These are phyloP conservation scores for Rutidosis leptorrhynchoides DNA, from an alignment of 129 eudicot genomes.

Conservation along the genomic window DNA sequence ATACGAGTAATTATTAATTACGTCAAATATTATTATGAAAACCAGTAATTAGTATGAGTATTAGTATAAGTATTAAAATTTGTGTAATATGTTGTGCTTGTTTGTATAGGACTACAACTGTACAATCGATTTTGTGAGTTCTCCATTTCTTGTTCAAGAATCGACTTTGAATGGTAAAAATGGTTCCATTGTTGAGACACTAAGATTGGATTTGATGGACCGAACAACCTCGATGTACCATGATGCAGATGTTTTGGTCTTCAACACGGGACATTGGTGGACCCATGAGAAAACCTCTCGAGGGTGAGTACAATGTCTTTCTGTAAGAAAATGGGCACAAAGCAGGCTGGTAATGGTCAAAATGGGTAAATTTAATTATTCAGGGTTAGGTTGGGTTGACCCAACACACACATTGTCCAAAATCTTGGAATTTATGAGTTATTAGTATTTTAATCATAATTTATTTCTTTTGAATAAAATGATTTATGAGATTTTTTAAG, in stretches of 20 bases:
- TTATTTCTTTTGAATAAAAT: not conserved
- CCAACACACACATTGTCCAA: not conserved
- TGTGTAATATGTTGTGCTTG: too few species aligned
- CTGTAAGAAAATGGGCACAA: not conserved
- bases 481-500: not conserved
- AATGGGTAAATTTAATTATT: not conserved
- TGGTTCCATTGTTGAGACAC: slow-evolving; percentile 67
- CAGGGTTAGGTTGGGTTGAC: not conserved
- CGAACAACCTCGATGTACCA: slow-evolving; percentile 65
- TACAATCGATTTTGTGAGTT: slow-evolving; percentile 76
- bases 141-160: slow-evolving; percentile 86
- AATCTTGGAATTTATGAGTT: too few species aligned
- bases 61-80: too few species aligned
- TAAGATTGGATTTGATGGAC: slow-evolving; percentile 91
- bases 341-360: not conserved
- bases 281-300: slow-evolving; percentile 91
- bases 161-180: slow-evolving; percentile 50
- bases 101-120: slow-evolving; percentile 77
- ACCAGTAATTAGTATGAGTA: too few species aligned
- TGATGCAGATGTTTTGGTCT: slow-evolving; percentile 77
- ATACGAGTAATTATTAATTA: not conserved
- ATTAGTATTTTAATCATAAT: not conserved
- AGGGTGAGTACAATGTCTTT: slow-evolving; percentile 51
- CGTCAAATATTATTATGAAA: too few species aligned
- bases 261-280: slow-evolving; percentile 99